These are phyloP conservation scores for Suillus discolor DNA, from an alignment of 768 basidiomycete genomes.

Conservation along the genomic window DNA sequence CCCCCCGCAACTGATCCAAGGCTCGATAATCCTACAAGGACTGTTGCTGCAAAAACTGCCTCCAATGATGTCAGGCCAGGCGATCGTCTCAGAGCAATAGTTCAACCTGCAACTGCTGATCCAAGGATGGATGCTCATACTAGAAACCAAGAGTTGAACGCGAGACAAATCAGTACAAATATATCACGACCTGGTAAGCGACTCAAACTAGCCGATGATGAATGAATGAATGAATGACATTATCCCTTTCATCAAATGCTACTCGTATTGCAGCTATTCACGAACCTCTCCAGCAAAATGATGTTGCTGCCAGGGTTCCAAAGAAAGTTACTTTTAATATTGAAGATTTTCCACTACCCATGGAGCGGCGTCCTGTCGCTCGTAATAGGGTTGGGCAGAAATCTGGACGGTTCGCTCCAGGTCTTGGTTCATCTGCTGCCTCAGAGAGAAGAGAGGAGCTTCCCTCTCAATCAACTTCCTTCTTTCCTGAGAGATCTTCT, in stretches of 20 bases:
- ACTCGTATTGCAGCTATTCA: background rate
- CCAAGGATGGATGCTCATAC: background rate
- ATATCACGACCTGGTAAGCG: background rate
- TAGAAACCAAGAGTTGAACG: background rate
- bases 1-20: no score
- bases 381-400: background rate
- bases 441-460: background rate
- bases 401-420: background rate
- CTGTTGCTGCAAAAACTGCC: background rate
- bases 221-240: background rate
- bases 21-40: background rate
- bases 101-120: background rate
- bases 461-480: slow-evolving; percentile 4
- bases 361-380: background rate
- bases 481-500: slow-evolving; percentile 2
- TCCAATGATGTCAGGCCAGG: no score
- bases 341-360: background rate
- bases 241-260: background rate
- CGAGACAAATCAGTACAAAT: background rate
- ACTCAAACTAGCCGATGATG: background rate
- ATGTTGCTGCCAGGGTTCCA: background rate
- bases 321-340: slow-evolving; percentile 4
- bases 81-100: background rate
- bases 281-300: background rate
- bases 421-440: background rate